Evolutionary conservation across 139 green algal genomes (phyloP).

Genomic region (Chlorella ohadii): DNA sequence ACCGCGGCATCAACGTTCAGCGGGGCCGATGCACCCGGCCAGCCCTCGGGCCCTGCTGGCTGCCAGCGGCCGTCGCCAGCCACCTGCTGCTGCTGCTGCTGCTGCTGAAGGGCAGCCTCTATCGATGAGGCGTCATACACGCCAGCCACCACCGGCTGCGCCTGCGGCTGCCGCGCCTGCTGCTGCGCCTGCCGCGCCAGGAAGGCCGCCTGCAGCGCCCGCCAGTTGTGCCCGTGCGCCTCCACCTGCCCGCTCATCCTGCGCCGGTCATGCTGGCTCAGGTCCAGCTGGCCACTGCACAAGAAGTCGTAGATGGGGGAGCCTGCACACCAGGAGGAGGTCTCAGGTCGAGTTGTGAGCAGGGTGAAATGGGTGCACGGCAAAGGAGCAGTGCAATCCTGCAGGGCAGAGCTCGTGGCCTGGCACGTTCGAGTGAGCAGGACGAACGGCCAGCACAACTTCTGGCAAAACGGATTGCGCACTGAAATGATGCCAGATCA

Average conservation of each 20-base stretch:
- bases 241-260: constrained; percentile 52
- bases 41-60: not conserved
- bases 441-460: too few relatives aligned
- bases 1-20: not conserved
- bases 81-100: not conserved
- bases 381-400: too few relatives aligned
- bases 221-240: constrained; percentile 4
- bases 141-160: not conserved
- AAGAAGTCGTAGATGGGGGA: constrained; percentile 68
- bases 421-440: too few relatives aligned
- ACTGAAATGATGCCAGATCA: too few relatives aligned
- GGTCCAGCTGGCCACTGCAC: constrained; percentile 51
- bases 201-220: constrained; percentile 8
- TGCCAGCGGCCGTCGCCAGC: not conserved
- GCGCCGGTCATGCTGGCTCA: constrained; percentile 42
- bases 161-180: not conserved
- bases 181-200: constrained; percentile 7
- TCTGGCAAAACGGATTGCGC: too few relatives aligned
- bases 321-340: too few relatives aligned
- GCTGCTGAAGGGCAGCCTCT: not conserved
- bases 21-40: not conserved
- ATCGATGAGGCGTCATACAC: too few relatives aligned
- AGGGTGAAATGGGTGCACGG: too few relatives aligned
- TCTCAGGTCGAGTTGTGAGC: too few relatives aligned
- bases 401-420: too few relatives aligned